phyloP scores from a whole-genome alignment of 2,329 filamentous ascomycete species.

The Nothophaeocryptopus gaeumannii region DNA sequence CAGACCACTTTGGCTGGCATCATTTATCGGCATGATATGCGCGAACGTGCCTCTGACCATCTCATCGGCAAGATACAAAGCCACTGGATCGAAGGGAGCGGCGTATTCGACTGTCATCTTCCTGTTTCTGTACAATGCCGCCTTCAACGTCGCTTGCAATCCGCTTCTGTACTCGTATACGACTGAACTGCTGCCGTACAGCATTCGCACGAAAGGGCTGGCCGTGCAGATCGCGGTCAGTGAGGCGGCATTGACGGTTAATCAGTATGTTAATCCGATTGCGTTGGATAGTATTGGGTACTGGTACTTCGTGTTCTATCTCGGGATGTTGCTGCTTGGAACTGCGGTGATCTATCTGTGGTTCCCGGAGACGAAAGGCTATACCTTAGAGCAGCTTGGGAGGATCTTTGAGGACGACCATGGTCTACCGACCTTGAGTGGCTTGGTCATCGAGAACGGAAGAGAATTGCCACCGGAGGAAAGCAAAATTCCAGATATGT shows the following conservation, averaged over 20 bases:
- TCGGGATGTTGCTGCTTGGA: conserved; percentile 18
- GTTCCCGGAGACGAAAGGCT: conserved; percentile 67
- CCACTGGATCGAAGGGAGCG: background rate
- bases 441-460: no score
- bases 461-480: no score
- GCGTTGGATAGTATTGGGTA: conserved; percentile 17
- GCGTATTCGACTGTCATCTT: conserved; percentile 28
- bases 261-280: conserved; percentile 20
- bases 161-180: conserved; percentile 63
- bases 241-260: conserved; percentile 5
- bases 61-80: background rate
- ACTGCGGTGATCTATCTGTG: conserved; percentile 51
- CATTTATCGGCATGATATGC: conserved; percentile 44
- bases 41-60: conserved; percentile 44
- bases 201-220: conserved; percentile 57
- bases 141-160: conserved; percentile 66
- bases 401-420: conserved; percentile 55
- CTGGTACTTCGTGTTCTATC: conserved; percentile 20
- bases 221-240: conserved; percentile 43
- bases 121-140: conserved; percentile 52
- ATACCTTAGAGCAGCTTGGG: conserved; percentile 72
- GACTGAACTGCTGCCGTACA: conserved; percentile 59
- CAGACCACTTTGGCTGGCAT: conserved; percentile 43
- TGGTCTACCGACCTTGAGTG: no score
- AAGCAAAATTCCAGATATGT: no score